Conservation (phyloP, 1,284 basidiomycete species). For the Moesziomyces globuligerus region DNA sequence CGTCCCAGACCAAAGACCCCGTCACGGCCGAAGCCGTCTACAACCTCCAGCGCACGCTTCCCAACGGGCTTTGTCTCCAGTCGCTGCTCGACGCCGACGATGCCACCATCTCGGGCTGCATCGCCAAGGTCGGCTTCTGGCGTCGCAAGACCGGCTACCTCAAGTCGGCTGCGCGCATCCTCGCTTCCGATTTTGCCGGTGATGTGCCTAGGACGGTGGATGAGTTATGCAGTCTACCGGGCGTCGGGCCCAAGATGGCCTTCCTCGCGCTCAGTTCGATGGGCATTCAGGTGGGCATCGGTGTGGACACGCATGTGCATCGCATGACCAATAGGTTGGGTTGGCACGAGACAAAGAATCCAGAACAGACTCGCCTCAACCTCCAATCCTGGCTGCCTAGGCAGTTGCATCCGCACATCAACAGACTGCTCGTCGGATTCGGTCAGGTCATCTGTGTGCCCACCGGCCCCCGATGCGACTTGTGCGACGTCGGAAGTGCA, state of each 20-base stretch:
- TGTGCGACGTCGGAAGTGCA: slow-evolving; percentile 49
- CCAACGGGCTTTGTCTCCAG: slow-evolving; percentile 81
- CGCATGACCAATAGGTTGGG: slow-evolving; percentile 89
- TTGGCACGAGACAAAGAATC: slow-evolving; percentile 89
- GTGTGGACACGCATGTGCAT: slow-evolving; percentile 95
- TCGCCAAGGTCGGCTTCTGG: slow-evolving; percentile 93
- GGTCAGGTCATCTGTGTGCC: slow-evolving; percentile 86
- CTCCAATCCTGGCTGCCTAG: slow-evolving; percentile 63
- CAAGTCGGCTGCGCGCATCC: slow-evolving; percentile 45
- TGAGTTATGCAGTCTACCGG: slow-evolving; percentile 58
- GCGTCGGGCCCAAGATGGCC: slow-evolving; percentile 68
- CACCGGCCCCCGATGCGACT: slow-evolving; percentile 81
- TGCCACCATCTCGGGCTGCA: slow-evolving; percentile 76
- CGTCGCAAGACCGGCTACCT: slow-evolving; percentile 77
- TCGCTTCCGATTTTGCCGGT: slow-evolving; percentile 46
- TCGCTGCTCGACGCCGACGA: slow-evolving; percentile 77
- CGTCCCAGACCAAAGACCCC: slow-evolving; percentile 80
- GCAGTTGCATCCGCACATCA: slow-evolving; percentile 56
- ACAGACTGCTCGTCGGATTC: slow-evolving; percentile 64
- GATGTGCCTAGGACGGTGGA: slow-evolving; percentile 60
- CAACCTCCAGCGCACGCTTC: slow-evolving; percentile 78
- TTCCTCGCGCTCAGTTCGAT: slow-evolving; percentile 78
- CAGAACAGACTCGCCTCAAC: slow-evolving; percentile 78
- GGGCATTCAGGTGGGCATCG: slow-evolving; percentile 92
- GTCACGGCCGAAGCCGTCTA: slow-evolving; percentile 81